phyloP scores from a whole-genome alignment of 768 basidiomycete species.

The Mycena belliarum region DNA sequence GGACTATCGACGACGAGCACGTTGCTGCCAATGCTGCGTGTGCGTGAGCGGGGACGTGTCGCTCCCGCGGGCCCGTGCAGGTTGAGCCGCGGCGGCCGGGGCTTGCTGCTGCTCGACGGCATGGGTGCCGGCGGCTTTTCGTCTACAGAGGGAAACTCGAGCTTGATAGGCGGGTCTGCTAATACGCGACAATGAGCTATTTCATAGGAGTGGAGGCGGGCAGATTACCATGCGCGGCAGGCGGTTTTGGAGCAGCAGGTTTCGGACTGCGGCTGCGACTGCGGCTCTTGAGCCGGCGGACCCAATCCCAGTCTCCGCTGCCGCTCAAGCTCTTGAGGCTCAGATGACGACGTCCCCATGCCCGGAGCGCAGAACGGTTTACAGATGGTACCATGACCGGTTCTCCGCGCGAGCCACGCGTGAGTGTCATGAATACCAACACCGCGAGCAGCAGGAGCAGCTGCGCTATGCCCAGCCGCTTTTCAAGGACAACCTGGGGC shows the following conservation, averaged over 20 bases:
- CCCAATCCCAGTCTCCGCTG: slow-evolving; percentile 23
- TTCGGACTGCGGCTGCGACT: slow-evolving; percentile 13
- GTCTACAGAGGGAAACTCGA: slow-evolving; percentile 11
- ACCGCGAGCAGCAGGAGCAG: slow-evolving; percentile 81
- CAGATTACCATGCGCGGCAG: not conserved
- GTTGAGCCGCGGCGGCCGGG: slow-evolving; percentile 16
- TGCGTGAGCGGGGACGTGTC: slow-evolving; percentile 5
- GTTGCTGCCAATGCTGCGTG: slow-evolving; percentile 14
- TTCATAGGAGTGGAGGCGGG: not conserved
- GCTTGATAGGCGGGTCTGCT: slow-evolving; percentile 10
- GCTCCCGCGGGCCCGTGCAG: not conserved
- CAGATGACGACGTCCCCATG: slow-evolving; percentile 20
- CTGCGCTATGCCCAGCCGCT: slow-evolving; percentile 87
- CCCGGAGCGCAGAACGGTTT: slow-evolving; percentile 12
- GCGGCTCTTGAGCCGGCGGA: slow-evolving; percentile 14
- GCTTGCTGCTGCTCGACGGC: not conserved
- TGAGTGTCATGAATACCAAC: slow-evolving; percentile 83
- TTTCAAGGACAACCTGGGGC: slow-evolving; percentile 77
- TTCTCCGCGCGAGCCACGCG: slow-evolving; percentile 62
- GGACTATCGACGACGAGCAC: slow-evolving; percentile 6
- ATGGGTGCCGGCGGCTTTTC: not conserved
- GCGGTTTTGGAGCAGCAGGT: not conserved
- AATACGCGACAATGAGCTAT: not conserved
- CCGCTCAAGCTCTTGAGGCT: slow-evolving; percentile 16
- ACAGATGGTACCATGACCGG: slow-evolving; percentile 20